A percentile compares a stretch with the other conserved stretches of the same genome.
Conservation (phyloP, 345 rosid species). For the Acer campestre region DNA sequence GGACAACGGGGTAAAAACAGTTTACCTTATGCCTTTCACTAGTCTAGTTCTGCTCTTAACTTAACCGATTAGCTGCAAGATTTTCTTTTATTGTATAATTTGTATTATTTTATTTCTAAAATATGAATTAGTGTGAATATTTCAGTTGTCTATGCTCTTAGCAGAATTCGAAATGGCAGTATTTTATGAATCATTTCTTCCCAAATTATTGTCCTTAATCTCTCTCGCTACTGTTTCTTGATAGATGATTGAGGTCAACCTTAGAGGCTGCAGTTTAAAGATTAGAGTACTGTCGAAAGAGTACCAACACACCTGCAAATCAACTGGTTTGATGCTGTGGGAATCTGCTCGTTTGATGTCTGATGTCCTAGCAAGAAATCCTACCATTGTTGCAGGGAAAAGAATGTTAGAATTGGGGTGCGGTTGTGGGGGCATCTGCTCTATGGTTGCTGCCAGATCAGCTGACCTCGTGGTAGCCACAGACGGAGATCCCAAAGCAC, state of each 20-base stretch:
- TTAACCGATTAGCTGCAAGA: not conserved
- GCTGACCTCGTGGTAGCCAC: conserved; percentile 78
- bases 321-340: conserved; percentile 95
- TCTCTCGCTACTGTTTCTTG: conserved; percentile 6
- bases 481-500: conserved; percentile 69
- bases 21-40: conserved; percentile 2
- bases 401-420: conserved; percentile 79
- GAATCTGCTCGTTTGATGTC: conserved; percentile 91
- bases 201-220: not conserved
- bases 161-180: not conserved
- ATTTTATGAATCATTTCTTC: not conserved
- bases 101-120: not conserved
- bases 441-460: conserved; percentile 69
- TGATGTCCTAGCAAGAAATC: conserved; percentile 71
- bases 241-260: conserved; percentile 54
- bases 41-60: conserved; percentile 3
- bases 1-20: conserved; percentile 54
- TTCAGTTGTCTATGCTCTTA: not conserved
- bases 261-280: conserved; percentile 44
- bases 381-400: conserved; percentile 64
- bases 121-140: not conserved
- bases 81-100: not conserved
- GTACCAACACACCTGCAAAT: conserved; percentile 87
- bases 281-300: conserved; percentile 70
- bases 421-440: conserved; percentile 87